Evolutionary conservation across 192 early-diverging fungal species (phyloP).

Genomic region (Spizellomyces punctatus): DNA sequence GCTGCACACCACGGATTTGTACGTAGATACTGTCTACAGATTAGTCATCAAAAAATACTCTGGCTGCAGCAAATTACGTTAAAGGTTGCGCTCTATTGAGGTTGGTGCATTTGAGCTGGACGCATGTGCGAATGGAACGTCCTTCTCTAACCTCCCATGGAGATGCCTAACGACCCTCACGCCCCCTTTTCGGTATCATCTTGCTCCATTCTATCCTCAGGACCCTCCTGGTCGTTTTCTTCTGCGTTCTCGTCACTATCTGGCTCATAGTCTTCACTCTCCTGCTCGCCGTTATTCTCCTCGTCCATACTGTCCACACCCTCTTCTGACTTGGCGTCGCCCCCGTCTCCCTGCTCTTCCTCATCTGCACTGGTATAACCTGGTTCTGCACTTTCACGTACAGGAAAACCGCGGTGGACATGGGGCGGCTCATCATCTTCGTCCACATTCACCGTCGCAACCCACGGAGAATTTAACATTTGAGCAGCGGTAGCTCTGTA

Average conservation of each 20-base stretch:
- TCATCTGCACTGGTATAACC: background rate
- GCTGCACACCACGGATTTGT: conserved; percentile 2
- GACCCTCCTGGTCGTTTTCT: conserved; percentile 24
- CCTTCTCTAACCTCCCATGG: background rate
- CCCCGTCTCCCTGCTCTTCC: background rate
- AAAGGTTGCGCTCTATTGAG: background rate
- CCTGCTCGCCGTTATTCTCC: conserved; percentile 16
- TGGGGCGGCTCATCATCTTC: conserved; percentile 24
- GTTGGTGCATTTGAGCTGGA: background rate
- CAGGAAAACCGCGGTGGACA: conserved; percentile 34
- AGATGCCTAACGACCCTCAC: background rate
- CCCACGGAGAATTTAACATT: conserved; percentile 47
- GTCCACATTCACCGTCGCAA: conserved; percentile 36
- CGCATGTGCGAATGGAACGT: background rate
- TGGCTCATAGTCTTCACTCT: conserved; percentile 28
- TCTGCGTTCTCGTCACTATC: conserved; percentile 17
- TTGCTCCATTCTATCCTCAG: conserved; percentile 28
- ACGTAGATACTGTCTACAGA: background rate
- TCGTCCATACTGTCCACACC: conserved; percentile 9
- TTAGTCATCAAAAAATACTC: too few relatives aligned
- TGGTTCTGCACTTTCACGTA: conserved; percentile 7
- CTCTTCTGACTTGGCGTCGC: conserved; percentile 7
- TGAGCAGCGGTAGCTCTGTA: conserved; percentile 45
- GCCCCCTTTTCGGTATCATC: conserved; percentile 11
- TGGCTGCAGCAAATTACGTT: conserved; percentile 1